These are phyloP conservation scores for Rhodotorula sp. DNA, from an alignment of 1,284 basidiomycete genomes.

Conservation along the genomic window DNA sequence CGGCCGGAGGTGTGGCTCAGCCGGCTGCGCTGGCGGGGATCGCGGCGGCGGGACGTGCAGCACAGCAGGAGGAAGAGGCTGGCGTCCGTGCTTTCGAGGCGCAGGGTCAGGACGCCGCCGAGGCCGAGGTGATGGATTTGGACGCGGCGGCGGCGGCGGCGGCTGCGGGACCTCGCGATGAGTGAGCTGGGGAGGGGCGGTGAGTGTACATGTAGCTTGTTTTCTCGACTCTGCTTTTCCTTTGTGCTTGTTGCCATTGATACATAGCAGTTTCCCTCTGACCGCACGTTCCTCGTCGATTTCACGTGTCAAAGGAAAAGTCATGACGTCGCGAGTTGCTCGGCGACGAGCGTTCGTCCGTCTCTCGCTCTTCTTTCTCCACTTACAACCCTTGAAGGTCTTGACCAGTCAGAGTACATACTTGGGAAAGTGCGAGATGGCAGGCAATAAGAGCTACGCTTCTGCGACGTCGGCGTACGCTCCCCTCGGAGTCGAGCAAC, in stretches of 20 bases:
- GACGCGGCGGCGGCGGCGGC: too few relatives aligned
- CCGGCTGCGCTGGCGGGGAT: constrained; percentile 2
- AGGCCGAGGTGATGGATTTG: not conserved
- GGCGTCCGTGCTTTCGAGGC: not conserved
- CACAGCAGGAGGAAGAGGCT: not conserved
- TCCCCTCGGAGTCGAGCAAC: not conserved
- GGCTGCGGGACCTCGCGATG: too few relatives aligned
- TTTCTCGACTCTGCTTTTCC: not conserved
- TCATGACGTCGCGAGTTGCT: not conserved
- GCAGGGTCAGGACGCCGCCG: not conserved
- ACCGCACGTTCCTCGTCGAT: not conserved
- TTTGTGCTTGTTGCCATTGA: not conserved
- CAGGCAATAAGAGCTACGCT: not conserved
- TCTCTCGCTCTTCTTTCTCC: not conserved
- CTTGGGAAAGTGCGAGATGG: not conserved
- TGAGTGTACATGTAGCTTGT: not conserved
- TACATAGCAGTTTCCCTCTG: too few relatives aligned
- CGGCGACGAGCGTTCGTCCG: not conserved
- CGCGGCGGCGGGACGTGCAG: constrained; percentile 2
- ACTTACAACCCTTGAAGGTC: not conserved
- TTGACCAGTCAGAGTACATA: not conserved
- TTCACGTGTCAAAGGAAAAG: not conserved
- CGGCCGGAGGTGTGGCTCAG: not conserved
- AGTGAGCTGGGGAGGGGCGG: too few relatives aligned
- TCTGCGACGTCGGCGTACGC: not conserved